A percentile compares a stretch with the other conserved stretches of the same genome.
phyloP scores from a whole-genome alignment of 106 monocot genomes.

The Hemerocallis citrina region DNA sequence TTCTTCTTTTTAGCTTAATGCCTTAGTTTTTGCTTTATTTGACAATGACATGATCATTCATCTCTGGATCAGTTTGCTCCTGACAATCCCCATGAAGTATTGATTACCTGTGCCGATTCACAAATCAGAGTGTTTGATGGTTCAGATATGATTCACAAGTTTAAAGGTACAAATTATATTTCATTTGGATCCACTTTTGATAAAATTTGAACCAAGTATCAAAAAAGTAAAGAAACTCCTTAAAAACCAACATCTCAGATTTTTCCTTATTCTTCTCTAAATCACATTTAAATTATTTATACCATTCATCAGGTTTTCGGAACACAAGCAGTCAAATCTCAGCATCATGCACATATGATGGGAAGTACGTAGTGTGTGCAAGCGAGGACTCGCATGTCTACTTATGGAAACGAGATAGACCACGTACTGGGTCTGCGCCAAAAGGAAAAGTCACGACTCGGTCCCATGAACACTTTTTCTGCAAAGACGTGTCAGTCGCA shows the following conservation, averaged over 20 bases:
- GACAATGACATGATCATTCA: not conserved
- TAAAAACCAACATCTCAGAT: too few species aligned
- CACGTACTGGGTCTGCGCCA: not conserved
- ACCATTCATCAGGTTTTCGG: slow-evolving; percentile 84
- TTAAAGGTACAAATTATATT: slow-evolving; percentile 45
- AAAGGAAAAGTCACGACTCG: slow-evolving; percentile 53
- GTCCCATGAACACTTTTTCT: slow-evolving; percentile 77
- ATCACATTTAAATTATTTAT: too few species aligned
- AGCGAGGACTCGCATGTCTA: slow-evolving; percentile 97
- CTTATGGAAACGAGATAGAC: slow-evolving; percentile 61
- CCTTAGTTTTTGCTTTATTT: not conserved
- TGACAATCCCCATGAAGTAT: slow-evolving; percentile 67
- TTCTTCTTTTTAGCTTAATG: not conserved
- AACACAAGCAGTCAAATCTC: slow-evolving; percentile 96
- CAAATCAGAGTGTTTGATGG: slow-evolving; percentile 81
- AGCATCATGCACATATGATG: slow-evolving; percentile 66
- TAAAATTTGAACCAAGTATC: not conserved
- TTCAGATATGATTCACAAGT: slow-evolving; percentile 69
- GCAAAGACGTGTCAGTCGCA: slow-evolving; percentile 81
- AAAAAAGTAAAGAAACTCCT: too few species aligned
- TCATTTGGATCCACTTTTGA: not conserved
- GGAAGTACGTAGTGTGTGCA: slow-evolving; percentile 67
- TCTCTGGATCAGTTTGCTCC: slow-evolving; percentile 67
- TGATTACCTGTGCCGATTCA: slow-evolving; percentile 88
- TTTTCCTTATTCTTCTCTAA: too few species aligned